These are phyloP conservation scores for Cladosporium phlei DNA, from an alignment of 2,329 filamentous ascomycete species.

Conservation along the genomic window DNA sequence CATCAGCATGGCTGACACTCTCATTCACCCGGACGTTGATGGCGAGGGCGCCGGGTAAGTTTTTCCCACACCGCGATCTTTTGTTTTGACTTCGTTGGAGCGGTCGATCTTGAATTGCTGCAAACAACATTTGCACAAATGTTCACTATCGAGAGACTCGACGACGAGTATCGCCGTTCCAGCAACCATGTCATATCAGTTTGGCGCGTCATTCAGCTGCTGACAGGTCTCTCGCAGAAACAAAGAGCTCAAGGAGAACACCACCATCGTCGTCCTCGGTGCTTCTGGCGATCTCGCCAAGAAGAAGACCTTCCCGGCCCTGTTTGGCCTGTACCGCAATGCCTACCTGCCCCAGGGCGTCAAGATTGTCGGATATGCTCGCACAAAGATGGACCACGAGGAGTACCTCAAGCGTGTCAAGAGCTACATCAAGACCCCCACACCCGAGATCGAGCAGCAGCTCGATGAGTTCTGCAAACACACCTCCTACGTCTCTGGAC, in stretches of 20 bases:
- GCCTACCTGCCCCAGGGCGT: constrained; percentile 96
- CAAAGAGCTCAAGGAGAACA: constrained; percentile 98
- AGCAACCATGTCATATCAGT: not conserved
- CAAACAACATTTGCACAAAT: too few species aligned
- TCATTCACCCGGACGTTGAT: constrained; percentile 45
- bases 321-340: constrained; percentile 97
- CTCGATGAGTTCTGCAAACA: constrained; percentile 81
- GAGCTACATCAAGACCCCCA: constrained; percentile 98
- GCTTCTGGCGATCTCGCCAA: constrained; percentile 97
- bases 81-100: constrained; percentile 3
- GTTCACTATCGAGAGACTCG: too few species aligned
- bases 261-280: constrained; percentile 90
- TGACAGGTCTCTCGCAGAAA: constrained; percentile 50
- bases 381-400: constrained; percentile 98
- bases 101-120: not conserved
- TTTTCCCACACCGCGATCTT: constrained; percentile 11
- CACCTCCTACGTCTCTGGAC: constrained; percentile 92
- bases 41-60: constrained; percentile 43
- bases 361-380: constrained; percentile 95
- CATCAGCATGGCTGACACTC: constrained; percentile 42
- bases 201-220: not conserved
- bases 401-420: constrained; percentile 92
- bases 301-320: constrained; percentile 99
- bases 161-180: not conserved
- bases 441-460: constrained; percentile 94